Evolutionary conservation across 352 stramenopile genomes (phyloP).

Genomic region (Hyaloperonospora brassicae): DNA sequence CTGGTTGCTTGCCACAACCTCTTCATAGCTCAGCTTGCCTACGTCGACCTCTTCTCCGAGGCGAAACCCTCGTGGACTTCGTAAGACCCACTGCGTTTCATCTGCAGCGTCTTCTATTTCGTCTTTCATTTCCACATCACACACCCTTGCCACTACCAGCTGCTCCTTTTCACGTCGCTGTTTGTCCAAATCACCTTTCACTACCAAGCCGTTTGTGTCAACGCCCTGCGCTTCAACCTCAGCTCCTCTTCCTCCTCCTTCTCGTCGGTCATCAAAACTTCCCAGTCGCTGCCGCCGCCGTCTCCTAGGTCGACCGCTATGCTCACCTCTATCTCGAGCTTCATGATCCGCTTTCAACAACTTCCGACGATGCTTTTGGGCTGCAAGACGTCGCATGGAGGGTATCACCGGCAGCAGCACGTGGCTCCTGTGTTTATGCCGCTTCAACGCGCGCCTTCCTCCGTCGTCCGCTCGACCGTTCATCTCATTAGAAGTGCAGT

Average conservation of each 20-base stretch:
- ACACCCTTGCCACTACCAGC: neutral
- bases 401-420: constrained; percentile 37
- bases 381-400: constrained; percentile 43
- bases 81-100: constrained; percentile 42
- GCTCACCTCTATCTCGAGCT: constrained; percentile 12
- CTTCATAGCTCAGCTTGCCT: constrained; percentile 41
- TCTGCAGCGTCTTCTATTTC: constrained; percentile 22
- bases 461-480: constrained; percentile 2
- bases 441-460: constrained; percentile 12
- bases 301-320: constrained; percentile 8
- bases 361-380: constrained; percentile 32
- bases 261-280: too few relatives aligned
- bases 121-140: constrained; percentile 14
- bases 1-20: constrained; percentile 37
- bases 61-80: constrained; percentile 55
- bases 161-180: neutral
- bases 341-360: constrained; percentile 28
- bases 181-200: constrained; percentile 8
- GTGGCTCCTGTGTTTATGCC: constrained; percentile 25
- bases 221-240: too few relatives aligned
- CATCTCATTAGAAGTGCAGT: constrained; percentile 3
- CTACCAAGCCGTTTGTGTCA: constrained; percentile 9
- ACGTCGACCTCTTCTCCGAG: constrained; percentile 57
- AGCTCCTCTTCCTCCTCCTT: neutral
- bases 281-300: too few relatives aligned